Conservation (phyloP, 2,329 filamentous ascomycete genomes). For the Claviceps sorghi region DNA sequence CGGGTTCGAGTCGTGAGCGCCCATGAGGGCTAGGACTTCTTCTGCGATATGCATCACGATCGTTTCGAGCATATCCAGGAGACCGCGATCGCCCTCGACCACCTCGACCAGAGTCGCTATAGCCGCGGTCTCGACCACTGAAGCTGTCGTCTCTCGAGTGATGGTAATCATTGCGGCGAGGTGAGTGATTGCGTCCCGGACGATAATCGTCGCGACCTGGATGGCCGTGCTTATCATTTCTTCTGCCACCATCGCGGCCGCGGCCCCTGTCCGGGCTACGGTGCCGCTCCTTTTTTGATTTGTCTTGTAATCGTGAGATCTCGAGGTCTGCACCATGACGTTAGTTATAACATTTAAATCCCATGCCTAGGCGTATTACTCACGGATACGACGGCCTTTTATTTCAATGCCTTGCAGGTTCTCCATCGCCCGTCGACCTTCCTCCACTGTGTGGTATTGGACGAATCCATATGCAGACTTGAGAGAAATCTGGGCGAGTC, state of each 20-base stretch:
- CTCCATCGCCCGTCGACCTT: constrained; percentile 62
- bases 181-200: constrained; percentile 44
- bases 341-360: background rate
- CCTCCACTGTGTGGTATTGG: constrained; percentile 66
- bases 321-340: constrained; percentile 52
- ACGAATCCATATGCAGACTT: constrained; percentile 97
- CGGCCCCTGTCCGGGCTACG: constrained; percentile 46
- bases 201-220: constrained; percentile 48
- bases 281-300: constrained; percentile 45
- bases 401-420: constrained; percentile 69
- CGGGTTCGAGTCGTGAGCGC: constrained; percentile 33
- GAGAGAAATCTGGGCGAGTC: constrained; percentile 84
- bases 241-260: constrained; percentile 28
- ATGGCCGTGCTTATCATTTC: constrained; percentile 33
- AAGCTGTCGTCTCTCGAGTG: constrained; percentile 42
- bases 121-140: constrained; percentile 37
- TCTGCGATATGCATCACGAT: constrained; percentile 43
- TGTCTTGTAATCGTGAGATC: constrained; percentile 76
- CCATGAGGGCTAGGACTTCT: constrained; percentile 55
- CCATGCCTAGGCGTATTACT: constrained; percentile 23
- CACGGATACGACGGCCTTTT: constrained; percentile 85
- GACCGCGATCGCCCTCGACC: constrained; percentile 55
- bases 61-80: constrained; percentile 32
- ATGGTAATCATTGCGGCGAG: constrained; percentile 41
- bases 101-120: constrained; percentile 25